Evolutionary conservation across 225 moss, liverwort and hornwort genomes (phyloP), one percentile per base, ranked within the genome.

Genomic region (Asterella californica): DNA sequence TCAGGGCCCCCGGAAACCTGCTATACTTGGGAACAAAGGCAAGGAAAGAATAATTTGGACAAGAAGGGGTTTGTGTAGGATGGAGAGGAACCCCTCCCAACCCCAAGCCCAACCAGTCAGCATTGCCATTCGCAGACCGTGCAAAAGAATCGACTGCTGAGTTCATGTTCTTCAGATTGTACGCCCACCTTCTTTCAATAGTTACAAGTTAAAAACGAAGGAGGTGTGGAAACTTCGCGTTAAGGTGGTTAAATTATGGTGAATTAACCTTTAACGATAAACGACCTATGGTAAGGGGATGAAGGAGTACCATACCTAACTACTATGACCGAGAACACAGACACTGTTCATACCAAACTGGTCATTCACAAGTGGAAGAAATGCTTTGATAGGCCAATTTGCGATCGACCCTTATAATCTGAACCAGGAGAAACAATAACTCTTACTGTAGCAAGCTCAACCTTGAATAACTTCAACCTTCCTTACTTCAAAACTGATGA

Each of bases 1-100:
- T 99, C 92, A 72, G 79, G 88, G 80, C 83, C 82, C 82, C 95
- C 91, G 27, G 88, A 88, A 53, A 99, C 91, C 97, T 99, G 94
- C 87, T 88, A 79, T 82, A 79, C 78, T 85, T 77, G 72, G 79
- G 85, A 80, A 86, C 84, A 81, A 90, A 75, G 79, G 79, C 80
- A 84, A 82, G 82, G 69, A 61, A 42, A 66, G 82, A 52, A 74
- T 79, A 47, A 83, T 83, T 54, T 49, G 25, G 67, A 86, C 80
- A 84, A 75, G 78, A 84, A 80, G 79, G 84, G 78, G 59, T 74
- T 83, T 81, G 47, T 82, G 48, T 83, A 80, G 79, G 62, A 85
- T 66, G 75, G 69, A 77, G 80, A 87, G 84, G 84, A 84, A 84
- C 38, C 84, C 84, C 78, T 84, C 87, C 84, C 79, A 82, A 84